Percentiles rank a stretch among this genome's conserved stretches.
Conservation (phyloP, 495 filamentous ascomycete species). For the Aspergillus coremiiformis region DNA sequence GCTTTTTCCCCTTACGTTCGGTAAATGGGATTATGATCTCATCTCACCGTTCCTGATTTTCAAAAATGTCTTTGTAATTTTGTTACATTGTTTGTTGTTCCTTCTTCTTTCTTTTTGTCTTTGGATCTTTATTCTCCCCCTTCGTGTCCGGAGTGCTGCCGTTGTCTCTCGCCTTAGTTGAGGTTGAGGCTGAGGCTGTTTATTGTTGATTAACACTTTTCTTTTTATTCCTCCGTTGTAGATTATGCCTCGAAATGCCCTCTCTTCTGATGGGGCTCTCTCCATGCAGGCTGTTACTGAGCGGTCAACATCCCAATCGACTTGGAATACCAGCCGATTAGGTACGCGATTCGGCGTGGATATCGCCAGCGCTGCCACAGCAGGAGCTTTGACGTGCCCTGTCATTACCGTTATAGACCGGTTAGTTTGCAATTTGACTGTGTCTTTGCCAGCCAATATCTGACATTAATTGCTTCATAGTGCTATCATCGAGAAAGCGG, state of each 20-base stretch:
- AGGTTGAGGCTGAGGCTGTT: not conserved
- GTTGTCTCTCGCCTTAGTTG: not conserved
- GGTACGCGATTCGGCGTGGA: slow-evolving; percentile 65
- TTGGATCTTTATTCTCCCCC: slow-evolving; percentile 9
- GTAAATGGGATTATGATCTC: slow-evolving; percentile 10
- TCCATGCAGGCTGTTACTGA: slow-evolving; percentile 23
- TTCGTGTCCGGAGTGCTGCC: slow-evolving; percentile 2
- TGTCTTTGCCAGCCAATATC: not conserved
- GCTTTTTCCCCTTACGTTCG: not conserved
- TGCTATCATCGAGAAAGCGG: slow-evolving; percentile 92
- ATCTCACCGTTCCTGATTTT: not conserved
- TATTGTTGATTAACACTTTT: slow-evolving; percentile 4
- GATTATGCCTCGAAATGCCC: slow-evolving; percentile 30
- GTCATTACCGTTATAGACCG: slow-evolving; percentile 87
- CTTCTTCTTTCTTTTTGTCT: no score
- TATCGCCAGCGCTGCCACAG: slow-evolving; percentile 60
- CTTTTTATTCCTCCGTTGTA: not conserved
- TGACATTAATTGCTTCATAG: slow-evolving; percentile 34
- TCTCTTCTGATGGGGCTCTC: slow-evolving; percentile 25
- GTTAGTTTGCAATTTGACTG: slow-evolving; percentile 35
- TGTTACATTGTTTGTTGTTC: not conserved
- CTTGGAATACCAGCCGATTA: slow-evolving; percentile 76
- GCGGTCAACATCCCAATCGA: slow-evolving; percentile 12
- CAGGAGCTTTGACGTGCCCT: slow-evolving; percentile 78
- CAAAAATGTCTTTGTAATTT: not conserved